Conservation (phyloP, 768 basidiomycete species). For the Arthromyces matolae region DNA sequence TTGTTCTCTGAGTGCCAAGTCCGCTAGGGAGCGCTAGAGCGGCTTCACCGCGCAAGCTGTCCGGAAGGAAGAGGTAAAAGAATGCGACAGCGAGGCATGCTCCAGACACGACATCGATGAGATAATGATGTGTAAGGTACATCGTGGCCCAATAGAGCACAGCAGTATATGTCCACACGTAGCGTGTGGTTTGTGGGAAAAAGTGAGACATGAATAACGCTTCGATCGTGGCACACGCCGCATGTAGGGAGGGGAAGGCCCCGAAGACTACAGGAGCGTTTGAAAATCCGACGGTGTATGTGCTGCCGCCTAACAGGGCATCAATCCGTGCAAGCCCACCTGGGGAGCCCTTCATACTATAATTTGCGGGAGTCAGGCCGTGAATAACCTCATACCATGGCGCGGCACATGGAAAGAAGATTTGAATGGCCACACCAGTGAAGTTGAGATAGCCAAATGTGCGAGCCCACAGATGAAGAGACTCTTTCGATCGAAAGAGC, state of each 20-base stretch:
- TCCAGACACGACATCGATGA: conserved; percentile 95
- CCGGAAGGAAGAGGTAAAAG: conserved; percentile 88
- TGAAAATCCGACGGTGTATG: conserved; percentile 79
- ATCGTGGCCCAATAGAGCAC: conserved; percentile 97
- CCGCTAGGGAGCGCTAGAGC: conserved; percentile 48
- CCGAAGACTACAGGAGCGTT: conserved; percentile 93
- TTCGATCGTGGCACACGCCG: conserved; percentile 86
- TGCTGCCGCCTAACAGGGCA: conserved; percentile 68
- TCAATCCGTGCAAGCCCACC: conserved; percentile 94
- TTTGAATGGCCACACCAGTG: conserved; percentile 81
- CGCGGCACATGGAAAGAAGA: conserved; percentile 87
- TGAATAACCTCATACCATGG: conserved; percentile 99
- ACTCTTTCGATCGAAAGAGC: conserved; percentile 82
- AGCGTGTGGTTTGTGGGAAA: conserved; percentile 70
- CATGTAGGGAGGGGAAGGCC: conserved; percentile 93
- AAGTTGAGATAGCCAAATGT: conserved; percentile 94
- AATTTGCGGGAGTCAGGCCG: conserved; percentile 92
- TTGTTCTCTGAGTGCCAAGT: conserved; percentile 36
- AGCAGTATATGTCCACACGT: conserved; percentile 79
- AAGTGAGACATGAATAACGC: conserved; percentile 94
- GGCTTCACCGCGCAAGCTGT: conserved; percentile 60
- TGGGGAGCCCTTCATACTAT: conserved; percentile 87
- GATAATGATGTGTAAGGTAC: conserved; percentile 98
- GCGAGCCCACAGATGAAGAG: conserved; percentile 79
- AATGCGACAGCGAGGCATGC: conserved; percentile 83